A percentile compares a stretch with the other conserved stretches of the same genome.
Conservation (phyloP, 106 monocot genomes). For the Agapanthus africanus region DNA sequence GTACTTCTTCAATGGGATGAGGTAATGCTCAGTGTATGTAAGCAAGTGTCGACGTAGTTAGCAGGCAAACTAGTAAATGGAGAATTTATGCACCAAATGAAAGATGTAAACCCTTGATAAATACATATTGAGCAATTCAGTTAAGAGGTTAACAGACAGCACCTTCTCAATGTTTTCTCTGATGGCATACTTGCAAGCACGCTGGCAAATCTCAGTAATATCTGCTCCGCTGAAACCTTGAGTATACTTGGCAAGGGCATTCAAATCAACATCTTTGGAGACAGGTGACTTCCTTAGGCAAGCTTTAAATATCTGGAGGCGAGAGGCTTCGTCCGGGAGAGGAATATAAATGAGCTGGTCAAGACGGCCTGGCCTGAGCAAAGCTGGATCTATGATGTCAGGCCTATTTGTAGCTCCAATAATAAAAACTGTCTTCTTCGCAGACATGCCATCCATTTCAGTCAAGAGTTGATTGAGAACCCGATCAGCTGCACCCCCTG, state of each 20-base stretch:
- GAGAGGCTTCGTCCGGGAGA: conserved; percentile 62
- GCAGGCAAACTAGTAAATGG: no score
- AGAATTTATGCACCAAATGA: no score
- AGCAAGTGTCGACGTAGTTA: no score
- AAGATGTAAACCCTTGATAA: no score
- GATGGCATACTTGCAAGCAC: conserved; percentile 70
- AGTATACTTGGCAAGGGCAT: conserved; percentile 57
- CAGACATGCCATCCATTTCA: conserved; percentile 74
- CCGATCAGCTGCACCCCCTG: conserved; percentile 66
- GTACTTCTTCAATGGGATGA: no score
- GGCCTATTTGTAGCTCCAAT: conserved; percentile 70
- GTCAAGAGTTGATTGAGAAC: conserved; percentile 68
- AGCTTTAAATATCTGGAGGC: conserved; percentile 57
- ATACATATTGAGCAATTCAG: no score
- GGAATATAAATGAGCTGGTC: conserved; percentile 73
- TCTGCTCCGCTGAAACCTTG: conserved; percentile 52
- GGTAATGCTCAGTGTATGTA: no score
- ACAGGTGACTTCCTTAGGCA: conserved; percentile 63
- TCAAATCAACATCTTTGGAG: conserved; percentile 51
- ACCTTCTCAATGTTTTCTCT: conserved; percentile 81
- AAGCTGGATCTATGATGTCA: conserved; percentile 62
- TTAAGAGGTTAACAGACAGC: no score
- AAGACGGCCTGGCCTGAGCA: conserved; percentile 64
- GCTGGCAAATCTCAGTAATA: conserved; percentile 76
- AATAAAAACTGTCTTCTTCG: conserved; percentile 59